phyloP scores from a whole-genome alignment of 1,284 basidiomycete genomes.

The Filobasidium uniguttulatum region DNA sequence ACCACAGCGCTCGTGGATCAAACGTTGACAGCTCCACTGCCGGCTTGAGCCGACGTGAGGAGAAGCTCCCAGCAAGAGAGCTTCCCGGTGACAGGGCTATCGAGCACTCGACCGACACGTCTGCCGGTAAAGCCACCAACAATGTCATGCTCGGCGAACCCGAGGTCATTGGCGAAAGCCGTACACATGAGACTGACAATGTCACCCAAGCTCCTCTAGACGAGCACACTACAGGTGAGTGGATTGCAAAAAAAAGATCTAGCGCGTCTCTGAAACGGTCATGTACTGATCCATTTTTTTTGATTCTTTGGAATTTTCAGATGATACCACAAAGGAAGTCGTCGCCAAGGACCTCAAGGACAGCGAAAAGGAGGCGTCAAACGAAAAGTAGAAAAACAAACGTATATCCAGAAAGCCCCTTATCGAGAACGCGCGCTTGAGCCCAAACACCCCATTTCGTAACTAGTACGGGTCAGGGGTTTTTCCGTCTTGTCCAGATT shows the following conservation, averaged over 20 bases:
- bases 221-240: background rate
- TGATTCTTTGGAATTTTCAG: too few relatives aligned
- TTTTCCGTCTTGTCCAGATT: too few relatives aligned
- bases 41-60: conserved; percentile 27
- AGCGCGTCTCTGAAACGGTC: background rate
- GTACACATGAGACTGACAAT: background rate
- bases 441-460: too few relatives aligned
- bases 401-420: too few relatives aligned
- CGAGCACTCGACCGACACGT: background rate
- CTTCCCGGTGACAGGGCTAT: conserved; percentile 2
- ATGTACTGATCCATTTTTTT: too few relatives aligned
- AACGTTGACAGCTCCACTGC: conserved; percentile 11
- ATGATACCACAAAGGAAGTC: too few relatives aligned
- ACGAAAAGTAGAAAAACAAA: too few relatives aligned
- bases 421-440: too few relatives aligned
- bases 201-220: conserved; percentile 1
- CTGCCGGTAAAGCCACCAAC: background rate
- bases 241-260: background rate
- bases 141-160: background rate
- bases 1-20: conserved; percentile 23
- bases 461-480: too few relatives aligned
- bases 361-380: too few relatives aligned
- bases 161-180: background rate
- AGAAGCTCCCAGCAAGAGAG: conserved; percentile 31
- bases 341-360: too few relatives aligned